Evolutionary conservation across 176 grass and related monocot genomes (phyloP), one percentile per base, ranked within the genome.

Genomic region (Ensete glaucum): DNA sequence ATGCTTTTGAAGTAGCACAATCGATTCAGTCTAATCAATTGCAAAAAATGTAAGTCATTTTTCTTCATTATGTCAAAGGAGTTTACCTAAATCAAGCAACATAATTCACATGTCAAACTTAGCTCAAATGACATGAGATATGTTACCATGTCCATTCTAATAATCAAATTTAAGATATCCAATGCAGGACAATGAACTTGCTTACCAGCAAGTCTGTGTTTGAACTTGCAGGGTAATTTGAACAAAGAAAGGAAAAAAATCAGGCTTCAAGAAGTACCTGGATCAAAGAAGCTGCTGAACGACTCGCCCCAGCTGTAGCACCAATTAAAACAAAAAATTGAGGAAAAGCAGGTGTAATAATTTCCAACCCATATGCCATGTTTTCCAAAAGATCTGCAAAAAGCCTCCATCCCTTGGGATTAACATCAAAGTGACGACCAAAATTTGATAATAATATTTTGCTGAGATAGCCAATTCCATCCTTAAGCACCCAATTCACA

Each of bases 401-500:
- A 20, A 91, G 54, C 50, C 94, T 77, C 94, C 94, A 98, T 9
- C 90, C 94, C 79, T 98, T 93, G 1, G 88, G 94, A 76, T 98
- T 93, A 71, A 98, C 94, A 85, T 98, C 90, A 11, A 98, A 93
- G 83, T 98, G 90, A 9, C 94, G 77, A 14, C 94, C 94, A 4
- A 97, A 91, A 80, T 93, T 93, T 0, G 94, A 97, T 7, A 97
- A 26, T 3, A 91, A 73, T 82, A 97, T 97, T 83, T 97, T 97
- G 88, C 90, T 93, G 14, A 97, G 72, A 84, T 93, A 97, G 19
- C 90, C 90, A 0, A 97, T 83, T 22, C 94, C 94, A 71, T 97
- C 90, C 64, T 97, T 97, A 23, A 97, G 84, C 8, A 97, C 90
- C 90, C 90, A 97, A 80, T 93, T 97, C 69, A 97, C 83, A 0